Evolutionary conservation across 2,329 filamentous ascomycete species (phyloP).

Genomic region (Cadophora malorum): DNA sequence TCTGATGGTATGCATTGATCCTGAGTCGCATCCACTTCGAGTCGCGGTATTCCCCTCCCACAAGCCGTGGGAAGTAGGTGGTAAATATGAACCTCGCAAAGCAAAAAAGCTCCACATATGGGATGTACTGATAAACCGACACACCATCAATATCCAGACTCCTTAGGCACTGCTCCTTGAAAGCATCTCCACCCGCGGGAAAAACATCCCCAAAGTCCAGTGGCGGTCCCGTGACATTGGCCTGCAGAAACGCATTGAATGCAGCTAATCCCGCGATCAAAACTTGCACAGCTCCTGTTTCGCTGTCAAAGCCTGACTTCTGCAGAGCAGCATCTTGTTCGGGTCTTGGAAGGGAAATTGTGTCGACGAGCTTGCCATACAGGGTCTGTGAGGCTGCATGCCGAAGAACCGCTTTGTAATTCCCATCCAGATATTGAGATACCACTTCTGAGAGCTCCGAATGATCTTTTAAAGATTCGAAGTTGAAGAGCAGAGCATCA

Average conservation of each 20-base stretch:
- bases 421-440: conserved; percentile 40
- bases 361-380: conserved; percentile 36
- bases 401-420: conserved; percentile 42
- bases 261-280: conserved; percentile 66
- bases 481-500: conserved; percentile 40
- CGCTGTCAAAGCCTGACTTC: conserved; percentile 15
- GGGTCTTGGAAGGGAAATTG: conserved; percentile 25
- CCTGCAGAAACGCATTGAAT: conserved; percentile 81
- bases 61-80: conserved; percentile 42
- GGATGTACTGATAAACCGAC: conserved; percentile 83
- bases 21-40: conserved; percentile 62
- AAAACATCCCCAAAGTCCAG: conserved; percentile 59
- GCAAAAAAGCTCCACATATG: conserved; percentile 82
- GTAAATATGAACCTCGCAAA: conserved; percentile 65
- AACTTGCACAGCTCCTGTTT: conserved; percentile 32
- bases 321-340: conserved; percentile 34
- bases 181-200: conserved; percentile 25
- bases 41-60: conserved; percentile 36
- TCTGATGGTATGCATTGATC: conserved; percentile 75
- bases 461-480: conserved; percentile 39
- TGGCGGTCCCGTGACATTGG: conserved; percentile 86
- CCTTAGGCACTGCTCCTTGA: conserved; percentile 65
- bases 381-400: conserved; percentile 41
- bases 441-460: conserved; percentile 39
- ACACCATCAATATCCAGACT: conserved; percentile 83